These are phyloP conservation scores for Verticillium nubilum DNA, from an alignment of 2,329 filamentous ascomycete genomes.

Conservation along the genomic window DNA sequence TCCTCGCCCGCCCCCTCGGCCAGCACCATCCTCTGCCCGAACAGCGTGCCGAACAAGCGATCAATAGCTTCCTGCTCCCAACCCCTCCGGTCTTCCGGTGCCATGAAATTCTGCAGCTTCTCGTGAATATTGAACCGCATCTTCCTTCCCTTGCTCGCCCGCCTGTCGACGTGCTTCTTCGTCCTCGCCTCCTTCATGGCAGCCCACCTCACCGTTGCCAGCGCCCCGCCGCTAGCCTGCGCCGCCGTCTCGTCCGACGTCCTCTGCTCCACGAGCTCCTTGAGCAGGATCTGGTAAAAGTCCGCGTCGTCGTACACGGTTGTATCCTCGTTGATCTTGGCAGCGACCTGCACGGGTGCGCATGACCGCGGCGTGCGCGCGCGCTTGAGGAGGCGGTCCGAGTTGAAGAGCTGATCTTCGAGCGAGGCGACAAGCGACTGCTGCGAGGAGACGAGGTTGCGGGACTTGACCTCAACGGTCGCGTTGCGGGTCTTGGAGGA, in stretches of 20 bases:
- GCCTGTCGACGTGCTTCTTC: constrained; percentile 81
- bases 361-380: constrained; percentile 71
- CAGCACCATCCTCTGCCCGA: constrained; percentile 65
- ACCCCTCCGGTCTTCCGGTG: constrained; percentile 70
- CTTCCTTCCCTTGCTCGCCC: constrained; percentile 91
- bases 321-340: constrained; percentile 50
- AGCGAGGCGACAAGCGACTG: constrained; percentile 65
- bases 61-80: constrained; percentile 83
- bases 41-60: constrained; percentile 67
- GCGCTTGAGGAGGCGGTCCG: constrained; percentile 63
- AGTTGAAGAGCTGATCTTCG: constrained; percentile 60
- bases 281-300: constrained; percentile 90
- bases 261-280: constrained; percentile 88
- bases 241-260: constrained; percentile 59
- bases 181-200: constrained; percentile 72
- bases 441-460: constrained; percentile 47
- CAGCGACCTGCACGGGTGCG: constrained; percentile 62
- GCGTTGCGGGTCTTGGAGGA: constrained; percentile 63
- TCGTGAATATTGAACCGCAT: constrained; percentile 93
- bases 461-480: constrained; percentile 48
- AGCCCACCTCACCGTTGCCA: constrained; percentile 56
- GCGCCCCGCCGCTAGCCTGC: constrained; percentile 33
- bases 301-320: constrained; percentile 87
- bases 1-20: constrained; percentile 46
- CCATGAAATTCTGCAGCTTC: constrained; percentile 98